phyloP scores from a whole-genome alignment of 257 asterid genomes.

The Solanum paucissectum region DNA sequence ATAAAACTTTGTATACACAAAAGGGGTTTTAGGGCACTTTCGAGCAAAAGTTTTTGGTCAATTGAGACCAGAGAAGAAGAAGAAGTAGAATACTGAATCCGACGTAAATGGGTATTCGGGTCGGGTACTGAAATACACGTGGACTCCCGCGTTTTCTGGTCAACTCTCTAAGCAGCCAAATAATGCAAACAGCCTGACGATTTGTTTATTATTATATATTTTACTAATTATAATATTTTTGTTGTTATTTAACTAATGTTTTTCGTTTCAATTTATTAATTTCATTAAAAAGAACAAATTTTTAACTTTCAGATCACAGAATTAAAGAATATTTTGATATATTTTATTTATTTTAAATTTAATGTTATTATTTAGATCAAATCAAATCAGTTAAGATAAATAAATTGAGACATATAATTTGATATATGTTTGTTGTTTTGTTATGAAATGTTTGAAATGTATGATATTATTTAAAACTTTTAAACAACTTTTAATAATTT shows the following conservation, averaged over 20 bases:
- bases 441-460: background rate
- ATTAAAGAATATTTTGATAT: too few relatives aligned
- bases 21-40: background rate
- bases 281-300: background rate
- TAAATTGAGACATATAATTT: background rate
- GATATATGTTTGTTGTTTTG: background rate
- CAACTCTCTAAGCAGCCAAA: background rate
- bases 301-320: background rate
- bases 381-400: background rate
- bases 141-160: slow-evolving; percentile 5
- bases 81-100: background rate
- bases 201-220: background rate
- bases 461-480: background rate
- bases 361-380: background rate
- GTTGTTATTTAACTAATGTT: background rate
- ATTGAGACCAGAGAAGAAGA: background rate
- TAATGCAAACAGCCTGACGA: background rate
- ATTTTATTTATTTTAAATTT: too few relatives aligned
- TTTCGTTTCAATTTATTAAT: background rate
- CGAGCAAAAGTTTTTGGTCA: background rate
- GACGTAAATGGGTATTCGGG: background rate
- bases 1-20: background rate
- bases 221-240: background rate
- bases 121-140: background rate
- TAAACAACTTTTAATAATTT: background rate